Evolutionary conservation across 2,329 filamentous ascomycete species (phyloP).

Genomic region (Aspergillus tanneri): DNA sequence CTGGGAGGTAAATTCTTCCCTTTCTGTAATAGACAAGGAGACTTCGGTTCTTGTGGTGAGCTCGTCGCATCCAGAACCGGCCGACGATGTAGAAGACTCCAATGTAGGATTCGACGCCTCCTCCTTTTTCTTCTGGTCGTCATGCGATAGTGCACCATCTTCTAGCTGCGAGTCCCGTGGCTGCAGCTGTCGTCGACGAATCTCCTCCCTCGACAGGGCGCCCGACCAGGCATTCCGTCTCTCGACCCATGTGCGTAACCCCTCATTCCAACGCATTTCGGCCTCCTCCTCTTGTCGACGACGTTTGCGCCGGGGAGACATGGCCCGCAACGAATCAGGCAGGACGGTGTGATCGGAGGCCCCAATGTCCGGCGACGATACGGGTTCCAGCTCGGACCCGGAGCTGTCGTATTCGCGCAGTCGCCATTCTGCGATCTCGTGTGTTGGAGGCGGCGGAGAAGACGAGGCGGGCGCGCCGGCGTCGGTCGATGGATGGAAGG

Average conservation of each 20-base stretch:
- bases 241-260: constrained; percentile 74
- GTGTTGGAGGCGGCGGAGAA: constrained; percentile 24
- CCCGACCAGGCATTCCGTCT: constrained; percentile 83
- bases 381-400: constrained; percentile 38
- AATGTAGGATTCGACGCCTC: too few species aligned
- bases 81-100: neutral
- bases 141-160: too few species aligned
- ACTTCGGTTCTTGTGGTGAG: constrained; percentile 23
- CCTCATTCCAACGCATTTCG: constrained; percentile 75
- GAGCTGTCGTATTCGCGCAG: constrained; percentile 39
- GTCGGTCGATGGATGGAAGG: constrained; percentile 30
- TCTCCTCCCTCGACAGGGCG: constrained; percentile 48
- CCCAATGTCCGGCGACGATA: constrained; percentile 12
- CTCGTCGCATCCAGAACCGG: constrained; percentile 6
- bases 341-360: neutral
- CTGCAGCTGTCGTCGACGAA: constrained; percentile 22
- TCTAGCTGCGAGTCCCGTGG: too few species aligned
- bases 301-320: constrained; percentile 52
- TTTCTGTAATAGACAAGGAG: constrained; percentile 24
- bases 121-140: neutral
- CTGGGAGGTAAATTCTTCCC: constrained; percentile 10
- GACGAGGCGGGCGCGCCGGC: constrained; percentile 19
- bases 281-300: constrained; percentile 60
- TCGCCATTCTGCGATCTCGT: constrained; percentile 37
- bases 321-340: neutral